Conservation (phyloP, 495 filamentous ascomycete genomes). For the Talaromyces trachyspermus region DNA sequence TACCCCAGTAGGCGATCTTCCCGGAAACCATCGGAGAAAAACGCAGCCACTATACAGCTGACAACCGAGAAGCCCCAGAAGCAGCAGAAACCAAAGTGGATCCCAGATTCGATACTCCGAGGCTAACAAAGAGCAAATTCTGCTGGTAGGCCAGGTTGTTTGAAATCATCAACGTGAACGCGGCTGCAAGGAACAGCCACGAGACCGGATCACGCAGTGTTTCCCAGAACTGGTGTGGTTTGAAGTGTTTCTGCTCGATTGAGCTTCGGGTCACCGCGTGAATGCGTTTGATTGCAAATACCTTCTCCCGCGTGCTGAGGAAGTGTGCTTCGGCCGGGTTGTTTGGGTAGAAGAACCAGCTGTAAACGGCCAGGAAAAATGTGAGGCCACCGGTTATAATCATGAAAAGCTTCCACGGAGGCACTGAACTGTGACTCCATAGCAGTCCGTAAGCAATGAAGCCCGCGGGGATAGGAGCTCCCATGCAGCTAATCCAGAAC, state of each 20-base stretch:
- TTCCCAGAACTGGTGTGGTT: conserved; percentile 14
- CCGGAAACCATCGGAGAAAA: conserved; percentile 4
- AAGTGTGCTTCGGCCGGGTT: conserved; percentile 15
- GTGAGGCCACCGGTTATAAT: conserved; percentile 17
- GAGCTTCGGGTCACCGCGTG: conserved; percentile 12
- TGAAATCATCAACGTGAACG: conserved; percentile 18
- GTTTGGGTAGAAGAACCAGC: conserved; percentile 14
- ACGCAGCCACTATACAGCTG: conserved; percentile 9
- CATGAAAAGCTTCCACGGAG: conserved; percentile 24
- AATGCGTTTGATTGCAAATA: conserved; percentile 12
- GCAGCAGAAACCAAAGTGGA: conserved; percentile 17
- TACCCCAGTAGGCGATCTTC: conserved; percentile 3
- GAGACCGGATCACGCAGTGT: conserved; percentile 16
- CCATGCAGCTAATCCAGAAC: conserved; percentile 18
- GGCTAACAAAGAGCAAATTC: conserved; percentile 12
- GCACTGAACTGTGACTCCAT: conserved; percentile 11
- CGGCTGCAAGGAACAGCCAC: conserved; percentile 19
- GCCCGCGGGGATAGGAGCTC: conserved; percentile 13
- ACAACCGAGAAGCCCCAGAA: conserved; percentile 10
- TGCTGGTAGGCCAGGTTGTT: conserved; percentile 24
- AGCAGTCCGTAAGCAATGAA: conserved; percentile 22
- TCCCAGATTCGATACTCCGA: conserved; percentile 15
- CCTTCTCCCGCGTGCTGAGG: conserved; percentile 12
- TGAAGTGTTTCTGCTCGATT: conserved; percentile 22
- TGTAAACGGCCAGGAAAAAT: conserved; percentile 12